A percentile compares a stretch with the other conserved stretches of the same genome.
Conservation (phyloP, 805 yeast genomes). For the Teunomyces atbi region DNA sequence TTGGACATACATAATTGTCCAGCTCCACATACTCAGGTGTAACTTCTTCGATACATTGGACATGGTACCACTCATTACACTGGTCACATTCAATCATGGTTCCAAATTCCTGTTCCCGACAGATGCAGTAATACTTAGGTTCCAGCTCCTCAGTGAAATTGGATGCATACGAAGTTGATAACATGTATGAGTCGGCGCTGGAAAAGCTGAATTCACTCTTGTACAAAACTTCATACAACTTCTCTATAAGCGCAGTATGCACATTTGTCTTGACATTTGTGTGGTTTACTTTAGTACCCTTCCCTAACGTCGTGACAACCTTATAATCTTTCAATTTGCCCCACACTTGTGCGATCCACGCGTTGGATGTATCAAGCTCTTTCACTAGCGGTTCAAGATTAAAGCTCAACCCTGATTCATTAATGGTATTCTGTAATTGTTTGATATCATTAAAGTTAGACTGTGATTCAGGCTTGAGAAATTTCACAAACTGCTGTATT, state of each 20-base stretch:
- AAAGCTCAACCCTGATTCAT: slow-evolving; percentile 20
- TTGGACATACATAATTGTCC: slow-evolving; percentile 30
- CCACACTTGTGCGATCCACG: slow-evolving; percentile 22
- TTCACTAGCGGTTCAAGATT: slow-evolving; percentile 13
- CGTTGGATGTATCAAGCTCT: slow-evolving; percentile 17
- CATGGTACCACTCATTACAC: slow-evolving; percentile 74
- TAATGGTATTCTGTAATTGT: slow-evolving; percentile 20
- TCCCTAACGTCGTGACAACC: slow-evolving; percentile 17
- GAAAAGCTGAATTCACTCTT: slow-evolving; percentile 28
- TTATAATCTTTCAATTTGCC: slow-evolving; percentile 12
- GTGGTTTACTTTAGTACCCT: slow-evolving; percentile 14
- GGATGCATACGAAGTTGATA: slow-evolving; percentile 23
- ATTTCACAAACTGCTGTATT: slow-evolving; percentile 15
- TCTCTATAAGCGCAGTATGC: slow-evolving; percentile 18
- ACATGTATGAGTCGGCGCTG: slow-evolving; percentile 24
- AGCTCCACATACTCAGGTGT: slow-evolving; percentile 11
- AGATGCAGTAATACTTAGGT: slow-evolving; percentile 49
- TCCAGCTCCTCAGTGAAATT: slow-evolving; percentile 11
- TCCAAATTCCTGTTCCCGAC: slow-evolving; percentile 59
- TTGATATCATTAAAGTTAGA: slow-evolving; percentile 20
- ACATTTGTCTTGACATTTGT: slow-evolving; percentile 18
- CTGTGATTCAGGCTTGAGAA: background rate
- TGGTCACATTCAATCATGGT: slow-evolving; percentile 69
- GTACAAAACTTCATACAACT: slow-evolving; percentile 16
- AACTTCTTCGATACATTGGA: slow-evolving; percentile 46